phyloP scores from a whole-genome alignment of 2,329 filamentous ascomycete species.

The Sarocladium brachiariae region DNA sequence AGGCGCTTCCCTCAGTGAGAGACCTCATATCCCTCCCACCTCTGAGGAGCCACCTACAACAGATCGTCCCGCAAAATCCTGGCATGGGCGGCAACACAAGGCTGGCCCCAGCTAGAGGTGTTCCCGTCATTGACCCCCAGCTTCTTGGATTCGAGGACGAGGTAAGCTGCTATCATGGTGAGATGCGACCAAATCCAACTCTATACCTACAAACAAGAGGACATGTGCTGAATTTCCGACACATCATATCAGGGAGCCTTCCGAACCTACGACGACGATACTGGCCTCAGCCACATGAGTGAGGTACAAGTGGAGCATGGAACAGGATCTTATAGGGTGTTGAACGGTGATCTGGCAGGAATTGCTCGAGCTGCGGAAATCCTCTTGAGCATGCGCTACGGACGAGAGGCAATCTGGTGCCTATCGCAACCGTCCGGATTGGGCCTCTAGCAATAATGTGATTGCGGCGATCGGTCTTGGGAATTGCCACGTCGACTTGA shows the following conservation, averaged over 20 bases:
- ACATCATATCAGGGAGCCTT: not conserved
- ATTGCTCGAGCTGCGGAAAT: not conserved
- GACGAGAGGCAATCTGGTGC: not conserved
- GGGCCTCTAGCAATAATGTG: no score
- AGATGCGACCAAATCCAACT: not conserved
- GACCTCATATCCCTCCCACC: not conserved
- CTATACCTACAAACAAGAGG: not conserved
- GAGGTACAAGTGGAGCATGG: not conserved
- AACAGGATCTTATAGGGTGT: not conserved
- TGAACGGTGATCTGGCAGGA: not conserved
- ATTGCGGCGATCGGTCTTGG: no score
- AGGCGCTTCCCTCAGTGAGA: not conserved
- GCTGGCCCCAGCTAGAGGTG: not conserved
- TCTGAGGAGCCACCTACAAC: not conserved
- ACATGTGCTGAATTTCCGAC: not conserved
- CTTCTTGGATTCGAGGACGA: conserved; percentile 1
- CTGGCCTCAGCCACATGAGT: not conserved
- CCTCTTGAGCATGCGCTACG: not conserved
- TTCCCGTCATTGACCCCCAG: not conserved
- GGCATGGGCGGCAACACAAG: no score
- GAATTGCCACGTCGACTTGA: no score
- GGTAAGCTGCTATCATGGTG: conserved; percentile 8
- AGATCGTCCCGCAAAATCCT: not conserved
- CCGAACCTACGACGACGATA: not conserved
- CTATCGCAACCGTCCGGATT: no score